A percentile compares a stretch with the other conserved stretches of the same genome.
Evolutionary conservation across 2,329 filamentous ascomycete species (phyloP).

Genomic region (Alternaria triticina): DNA sequence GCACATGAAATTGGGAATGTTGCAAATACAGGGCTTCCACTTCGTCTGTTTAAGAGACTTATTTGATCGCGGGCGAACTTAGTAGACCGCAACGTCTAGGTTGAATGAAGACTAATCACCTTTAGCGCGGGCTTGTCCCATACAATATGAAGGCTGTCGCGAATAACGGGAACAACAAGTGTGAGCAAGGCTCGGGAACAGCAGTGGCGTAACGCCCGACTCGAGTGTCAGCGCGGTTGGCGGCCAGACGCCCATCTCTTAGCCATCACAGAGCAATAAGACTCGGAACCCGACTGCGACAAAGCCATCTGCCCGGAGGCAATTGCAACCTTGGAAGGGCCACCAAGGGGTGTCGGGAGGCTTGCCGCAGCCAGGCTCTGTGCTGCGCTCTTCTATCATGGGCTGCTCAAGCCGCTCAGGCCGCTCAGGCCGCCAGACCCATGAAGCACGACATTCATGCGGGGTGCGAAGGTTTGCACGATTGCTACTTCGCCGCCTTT

Average conservation of each 20-base stretch:
- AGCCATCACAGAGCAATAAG: not conserved
- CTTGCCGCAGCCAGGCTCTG: not conserved
- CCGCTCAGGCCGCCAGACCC: not conserved
- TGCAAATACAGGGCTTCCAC: not conserved
- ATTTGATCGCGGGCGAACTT: not conserved
- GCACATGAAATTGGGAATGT: not conserved
- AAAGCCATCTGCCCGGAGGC: slow-evolving; percentile 1
- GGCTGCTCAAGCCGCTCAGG: not conserved
- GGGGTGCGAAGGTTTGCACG: not conserved
- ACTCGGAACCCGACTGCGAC: not conserved
- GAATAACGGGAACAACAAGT: not conserved
- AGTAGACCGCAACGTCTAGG: not conserved
- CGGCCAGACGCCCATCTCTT: not conserved
- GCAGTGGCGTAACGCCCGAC: not conserved
- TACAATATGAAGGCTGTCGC: not conserved
- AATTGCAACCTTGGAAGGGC: slow-evolving; percentile 1
- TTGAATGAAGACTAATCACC: not conserved
- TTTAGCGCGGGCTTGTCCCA: not conserved
- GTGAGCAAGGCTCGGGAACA: not conserved
- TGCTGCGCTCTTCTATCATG: not conserved
- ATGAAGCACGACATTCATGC: not conserved
- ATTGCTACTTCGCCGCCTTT: not conserved
- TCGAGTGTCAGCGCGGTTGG: not conserved
- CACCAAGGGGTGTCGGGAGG: slow-evolving; percentile 7
- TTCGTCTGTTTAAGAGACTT: not conserved